Conservation (phyloP, 768 basidiomycete species). For the Kwoniella dendrophila region DNA sequence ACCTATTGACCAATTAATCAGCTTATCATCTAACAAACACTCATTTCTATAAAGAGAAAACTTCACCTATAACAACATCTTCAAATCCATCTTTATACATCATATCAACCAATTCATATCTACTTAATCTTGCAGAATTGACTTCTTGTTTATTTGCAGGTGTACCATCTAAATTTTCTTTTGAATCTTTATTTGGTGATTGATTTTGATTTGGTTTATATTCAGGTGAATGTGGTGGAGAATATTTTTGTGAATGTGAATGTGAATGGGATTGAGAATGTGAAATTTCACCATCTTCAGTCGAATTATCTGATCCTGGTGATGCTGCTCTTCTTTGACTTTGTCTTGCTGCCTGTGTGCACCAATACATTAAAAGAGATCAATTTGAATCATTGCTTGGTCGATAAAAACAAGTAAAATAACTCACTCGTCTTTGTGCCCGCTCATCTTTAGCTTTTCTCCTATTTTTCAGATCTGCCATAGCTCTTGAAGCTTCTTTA, state of each 20-base stretch:
- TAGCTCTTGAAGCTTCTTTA: conserved; percentile 51
- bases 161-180: conserved; percentile 57
- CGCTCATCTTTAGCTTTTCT: conserved; percentile 88
- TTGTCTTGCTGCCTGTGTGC: conserved; percentile 61
- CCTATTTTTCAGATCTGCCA: conserved; percentile 74
- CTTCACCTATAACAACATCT: conserved; percentile 73
- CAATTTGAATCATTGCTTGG: background rate
- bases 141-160: conserved; percentile 66
- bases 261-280: conserved; percentile 26
- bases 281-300: conserved; percentile 64
- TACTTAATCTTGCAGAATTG: conserved; percentile 65
- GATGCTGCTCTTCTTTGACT: conserved; percentile 68
- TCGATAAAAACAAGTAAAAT: background rate
- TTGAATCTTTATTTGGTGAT: conserved; percentile 57
- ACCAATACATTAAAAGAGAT: conserved; percentile 49
- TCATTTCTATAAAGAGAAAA: background rate
- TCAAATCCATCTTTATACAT: conserved; percentile 81
- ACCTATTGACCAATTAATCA: conserved; percentile 58
- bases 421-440: conserved; percentile 66
- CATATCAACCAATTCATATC: conserved; percentile 71
- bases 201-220: conserved; percentile 12
- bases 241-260: conserved; percentile 13
- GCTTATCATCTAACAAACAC: background rate
- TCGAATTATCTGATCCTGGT: conserved; percentile 83
- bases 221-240: conserved; percentile 15